Base-by-base conservation (phyloP, 2,329 filamentous ascomycete species). In the Calcarisporium arbuscula region DNA sequence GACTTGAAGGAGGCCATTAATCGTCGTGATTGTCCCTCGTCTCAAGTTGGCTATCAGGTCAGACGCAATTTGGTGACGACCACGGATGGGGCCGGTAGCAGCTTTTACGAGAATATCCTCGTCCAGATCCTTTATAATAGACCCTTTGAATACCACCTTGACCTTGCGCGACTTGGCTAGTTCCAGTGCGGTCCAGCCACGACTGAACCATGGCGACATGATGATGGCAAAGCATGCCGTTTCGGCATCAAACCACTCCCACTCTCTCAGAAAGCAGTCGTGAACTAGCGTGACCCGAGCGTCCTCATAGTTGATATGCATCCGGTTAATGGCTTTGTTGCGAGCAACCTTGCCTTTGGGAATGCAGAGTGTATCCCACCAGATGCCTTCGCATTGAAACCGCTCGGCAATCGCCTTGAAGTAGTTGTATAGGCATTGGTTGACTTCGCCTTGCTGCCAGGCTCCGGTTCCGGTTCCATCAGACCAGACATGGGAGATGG, bases 281-380 rank as follows among this genome's bases (percentile, higher is more conserved):
- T 52, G 46, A 7, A 51, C 39, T 6, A 50, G 21, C 6, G 48
- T 51, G 14, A 29, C 22, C 10, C 31, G 18, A 2, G 49, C 46
- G 17, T 36, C 17, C 12, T 28, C 21, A 29, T 54, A 55, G 34
- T 51, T 54, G 8, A 18, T 17, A 16, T 54, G 42, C 40, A 57
- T 53, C 1, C 17, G 23, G 29, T 27, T 30, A 9, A 55, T 40
- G 1, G 47, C 49, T 27, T 39, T 36, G 5, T 9, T 38, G 15
- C 47, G 43, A 6, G 42, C 41, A 5, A 26, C 30, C 16, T 40
- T 36, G 8, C 45, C 42, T 11, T 28, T 31, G 9, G 53, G 50
- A 26, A 55, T 46, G n/a, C 43, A 53, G 5, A 55, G 36, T 4
- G 51, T 46, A 35, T 55, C 53, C 53, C 52, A 56, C 53, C 51